Percentiles rank a stretch among this genome's conserved stretches.
Conservation (phyloP, 2,329 filamentous ascomycete genomes). For the Exophiala viscosa region DNA sequence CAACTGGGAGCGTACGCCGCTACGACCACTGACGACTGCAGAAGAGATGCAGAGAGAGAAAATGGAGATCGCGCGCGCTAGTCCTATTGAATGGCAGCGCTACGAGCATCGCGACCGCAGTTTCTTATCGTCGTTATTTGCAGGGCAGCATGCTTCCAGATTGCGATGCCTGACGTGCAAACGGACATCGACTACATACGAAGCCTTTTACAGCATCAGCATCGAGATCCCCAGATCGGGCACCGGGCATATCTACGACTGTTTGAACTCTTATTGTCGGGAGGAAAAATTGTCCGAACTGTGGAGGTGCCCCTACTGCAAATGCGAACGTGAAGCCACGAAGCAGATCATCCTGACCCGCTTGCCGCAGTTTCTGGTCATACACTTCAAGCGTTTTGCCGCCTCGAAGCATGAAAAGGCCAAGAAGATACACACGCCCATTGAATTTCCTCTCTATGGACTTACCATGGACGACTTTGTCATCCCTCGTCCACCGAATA, state of each 20-base stretch:
- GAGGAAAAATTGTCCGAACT: conserved; percentile 64
- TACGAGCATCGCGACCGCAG: conserved; percentile 68
- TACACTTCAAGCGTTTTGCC: conserved; percentile 70
- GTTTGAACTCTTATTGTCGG: conserved; percentile 65
- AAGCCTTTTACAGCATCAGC: conserved; percentile 67
- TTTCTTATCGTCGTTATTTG: conserved; percentile 76
- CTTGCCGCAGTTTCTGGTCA: conserved; percentile 72
- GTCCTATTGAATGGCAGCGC: conserved; percentile 68
- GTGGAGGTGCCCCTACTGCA: conserved; percentile 73
- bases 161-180: conserved; percentile 60
- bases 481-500: conserved; percentile 45
- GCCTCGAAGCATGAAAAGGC: conserved; percentile 54
- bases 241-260: conserved; percentile 60
- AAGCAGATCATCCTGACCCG: conserved; percentile 72
- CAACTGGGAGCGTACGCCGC: conserved; percentile 56
- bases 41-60: conserved; percentile 61
- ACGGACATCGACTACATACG: conserved; percentile 63
- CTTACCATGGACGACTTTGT: conserved; percentile 62
- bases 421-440: conserved; percentile 66
- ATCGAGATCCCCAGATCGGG: conserved; percentile 65
- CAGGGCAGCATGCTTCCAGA: conserved; percentile 63
- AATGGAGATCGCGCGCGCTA: conserved; percentile 61
- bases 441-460: conserved; percentile 72
- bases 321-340: conserved; percentile 61
- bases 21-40: conserved; percentile 55